phyloP scores from a whole-genome alignment of 2,329 filamentous ascomycete genomes.

The Seiridium cupressi region DNA sequence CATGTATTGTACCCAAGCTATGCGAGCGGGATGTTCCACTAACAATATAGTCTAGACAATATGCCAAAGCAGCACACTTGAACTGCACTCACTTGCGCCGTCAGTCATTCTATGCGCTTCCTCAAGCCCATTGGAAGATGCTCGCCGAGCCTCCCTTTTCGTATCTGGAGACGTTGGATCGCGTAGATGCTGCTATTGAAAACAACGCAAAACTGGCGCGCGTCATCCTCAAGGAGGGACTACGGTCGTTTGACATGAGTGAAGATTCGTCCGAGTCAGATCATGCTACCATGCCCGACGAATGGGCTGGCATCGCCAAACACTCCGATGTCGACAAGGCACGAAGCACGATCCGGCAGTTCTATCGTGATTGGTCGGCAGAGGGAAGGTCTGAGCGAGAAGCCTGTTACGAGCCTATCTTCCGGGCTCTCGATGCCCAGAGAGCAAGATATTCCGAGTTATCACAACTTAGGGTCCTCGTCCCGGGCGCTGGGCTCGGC shows the following conservation, averaged over 20 bases:
- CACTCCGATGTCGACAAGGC: constrained; percentile 83
- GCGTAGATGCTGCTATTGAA: constrained; percentile 85
- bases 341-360: constrained; percentile 85
- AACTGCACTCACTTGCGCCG: constrained; percentile 89
- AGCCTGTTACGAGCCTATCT: constrained; percentile 74
- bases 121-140: constrained; percentile 78
- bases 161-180: constrained; percentile 73
- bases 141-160: constrained; percentile 80
- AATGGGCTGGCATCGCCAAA: constrained; percentile 72
- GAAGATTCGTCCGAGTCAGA: constrained; percentile 29
- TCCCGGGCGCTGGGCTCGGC: constrained; percentile 87
- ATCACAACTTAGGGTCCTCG: constrained; percentile 63
- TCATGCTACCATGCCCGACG: constrained; percentile 48
- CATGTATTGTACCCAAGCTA: no score
- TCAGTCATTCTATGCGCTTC: constrained; percentile 89
- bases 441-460: constrained; percentile 23
- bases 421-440: constrained; percentile 60
- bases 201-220: constrained; percentile 80
- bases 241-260: constrained; percentile 62
- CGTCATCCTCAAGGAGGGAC: constrained; percentile 68
- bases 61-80: constrained; percentile 80
- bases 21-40: background rate
- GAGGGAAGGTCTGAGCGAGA: constrained; percentile 73
- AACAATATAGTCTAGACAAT: constrained; percentile 59
- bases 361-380: constrained; percentile 91